Base-by-base conservation (phyloP, 805 yeast genomes). In the Myxozyma mucilagina region DNA sequence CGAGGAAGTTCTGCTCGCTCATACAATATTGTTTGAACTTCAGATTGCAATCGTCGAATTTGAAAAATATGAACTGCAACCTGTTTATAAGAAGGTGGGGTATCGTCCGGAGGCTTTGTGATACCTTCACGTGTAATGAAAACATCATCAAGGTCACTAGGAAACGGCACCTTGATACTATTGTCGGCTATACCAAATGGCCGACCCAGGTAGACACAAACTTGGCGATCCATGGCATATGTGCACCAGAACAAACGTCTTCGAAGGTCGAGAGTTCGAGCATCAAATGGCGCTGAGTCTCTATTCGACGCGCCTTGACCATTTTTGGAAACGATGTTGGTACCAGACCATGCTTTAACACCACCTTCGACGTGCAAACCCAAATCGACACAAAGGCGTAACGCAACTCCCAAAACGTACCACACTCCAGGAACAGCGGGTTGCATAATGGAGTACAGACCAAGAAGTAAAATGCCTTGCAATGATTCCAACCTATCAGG, bases 401-500 rank as follows among this genome's bases (percentile, higher is more conserved):
- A 73, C 0, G 93, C 91, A 1, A 89, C 83, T 0, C 97, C 97
- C 65, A 89, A 75, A 3, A 88, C 84, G 71, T 89, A 89, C 97
- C 97, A 91, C n/a, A 89, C 90, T 3, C 96, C 94, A 0, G 97
- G 96, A 13, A 83, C 83, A 0, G 93, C 86, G 0, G 97, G 97
- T 59, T 96, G 80, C 96, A 91, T 90, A 38, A 87, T 79, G 0
- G 96, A 84, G 70, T 87, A 91, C 4, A 86, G 70, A 0, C 93
- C 84, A 45, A 88, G 74, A 13, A 89, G 75, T 16, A 91, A 71
- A 13, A 89, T 76, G 0, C 92, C 91, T 69, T 88, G 93, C 3
- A 91, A 73, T 0, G 87, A 80, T 67, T 89, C 96, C 42, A 90
- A 74, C 48, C 87, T 79, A 67, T 90, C 88, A 0, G 75, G 64